Evolutionary conservation across 768 basidiomycete species (phyloP), one percentile per base, ranked within the genome.

Genomic region (Galerina sulciceps): DNA sequence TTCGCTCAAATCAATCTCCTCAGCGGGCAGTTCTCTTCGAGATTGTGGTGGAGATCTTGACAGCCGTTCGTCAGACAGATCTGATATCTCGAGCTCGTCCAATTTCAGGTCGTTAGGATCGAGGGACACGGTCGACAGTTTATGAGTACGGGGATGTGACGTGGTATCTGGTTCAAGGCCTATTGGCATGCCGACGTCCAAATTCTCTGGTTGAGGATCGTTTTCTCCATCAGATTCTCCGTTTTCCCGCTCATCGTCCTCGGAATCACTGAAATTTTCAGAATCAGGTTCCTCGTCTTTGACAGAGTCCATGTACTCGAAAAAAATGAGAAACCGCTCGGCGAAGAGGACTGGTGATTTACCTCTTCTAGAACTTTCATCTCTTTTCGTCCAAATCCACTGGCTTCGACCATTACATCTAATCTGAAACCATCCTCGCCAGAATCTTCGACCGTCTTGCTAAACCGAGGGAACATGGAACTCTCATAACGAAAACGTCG

Each of bases 401-500:
- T 96, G 2, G 97, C 97, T 48, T 91, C 90, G 6, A 98, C 96
- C 63, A 93, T 83, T 17, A 97, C 87, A 76, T 99, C 97, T 46
- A 98, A 76, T 58, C 83, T 81, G 73, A 94, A 94, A n/a, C 81
- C 80, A 11, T 74, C 79, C 31, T 75, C 76, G 62, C 81, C 81
- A 45, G 68, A 65, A 31, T 84, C 80, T 26, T 78, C 77, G 57
- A 91, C 53, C 0, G 83, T 81, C 63, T 85, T 85, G 62, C 80
- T 86, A 78, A 98, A 98, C 53, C 84, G 85, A 13, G 97, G 97
- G 75, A 92, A 99, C 41, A 95, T 74, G 0, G 82, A 77, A 59
- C 94, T 95, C 75, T 99, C 97, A 71, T 96, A 99, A 58, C 88
- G 85, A 77, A 98, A 99, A 22, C 96, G 79, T 58, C 93, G 83